Conservation (phyloP, 441 rosid genomes). For the Erysimum pusillum region DNA sequence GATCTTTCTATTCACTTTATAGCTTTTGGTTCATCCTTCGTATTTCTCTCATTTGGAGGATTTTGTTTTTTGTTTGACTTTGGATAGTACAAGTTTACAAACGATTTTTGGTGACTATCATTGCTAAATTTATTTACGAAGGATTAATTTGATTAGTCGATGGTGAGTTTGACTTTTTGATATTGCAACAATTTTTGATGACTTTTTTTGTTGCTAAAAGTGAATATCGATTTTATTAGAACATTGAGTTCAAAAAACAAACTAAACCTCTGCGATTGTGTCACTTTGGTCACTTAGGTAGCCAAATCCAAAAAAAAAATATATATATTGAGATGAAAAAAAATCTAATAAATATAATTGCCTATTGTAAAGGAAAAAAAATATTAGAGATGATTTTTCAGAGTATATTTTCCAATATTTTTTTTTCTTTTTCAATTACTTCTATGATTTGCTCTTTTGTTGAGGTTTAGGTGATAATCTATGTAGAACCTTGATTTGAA, state of each 20-base stretch:
- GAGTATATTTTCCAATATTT: too few relatives aligned
- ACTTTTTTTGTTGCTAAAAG: background rate
- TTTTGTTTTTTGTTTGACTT: background rate
- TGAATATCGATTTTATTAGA: background rate
- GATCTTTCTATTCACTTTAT: background rate
- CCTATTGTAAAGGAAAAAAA: too few relatives aligned
- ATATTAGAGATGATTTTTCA: too few relatives aligned
- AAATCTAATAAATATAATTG: too few relatives aligned
- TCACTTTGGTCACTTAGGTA: background rate
- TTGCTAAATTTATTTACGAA: background rate
- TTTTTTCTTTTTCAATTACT: too few relatives aligned
- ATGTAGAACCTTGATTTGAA: background rate
- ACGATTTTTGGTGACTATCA: background rate
- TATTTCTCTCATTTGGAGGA: background rate
- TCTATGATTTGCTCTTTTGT: too few relatives aligned
- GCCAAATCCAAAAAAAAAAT: too few relatives aligned
- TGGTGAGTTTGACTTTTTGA: background rate
- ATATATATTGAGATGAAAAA: too few relatives aligned
- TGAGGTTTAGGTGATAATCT: too few relatives aligned
- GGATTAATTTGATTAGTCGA: background rate
- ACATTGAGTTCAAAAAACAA: background rate
- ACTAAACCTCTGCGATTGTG: background rate
- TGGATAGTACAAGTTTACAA: background rate
- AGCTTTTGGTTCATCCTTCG: constrained; percentile 7
- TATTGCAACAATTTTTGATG: too few relatives aligned